These are phyloP conservation scores for Periconia sp. DNA, from an alignment of 2,329 filamentous ascomycete species.

Conservation along the genomic window DNA sequence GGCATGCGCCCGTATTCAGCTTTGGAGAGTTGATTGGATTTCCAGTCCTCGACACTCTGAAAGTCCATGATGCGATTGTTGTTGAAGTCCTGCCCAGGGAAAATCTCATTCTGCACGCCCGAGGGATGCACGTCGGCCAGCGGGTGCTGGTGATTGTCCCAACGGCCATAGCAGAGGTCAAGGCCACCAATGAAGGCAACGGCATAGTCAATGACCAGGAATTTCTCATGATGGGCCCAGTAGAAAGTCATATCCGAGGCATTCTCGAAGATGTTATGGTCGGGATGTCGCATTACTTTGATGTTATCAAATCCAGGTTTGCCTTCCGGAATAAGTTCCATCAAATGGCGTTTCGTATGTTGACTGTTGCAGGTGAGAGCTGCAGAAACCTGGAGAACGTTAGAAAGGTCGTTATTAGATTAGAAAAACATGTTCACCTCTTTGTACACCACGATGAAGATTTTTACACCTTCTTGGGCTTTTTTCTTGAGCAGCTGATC, in stretches of 20 bases:
- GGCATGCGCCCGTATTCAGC: conserved; percentile 93
- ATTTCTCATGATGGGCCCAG: conserved; percentile 98
- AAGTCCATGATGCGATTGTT: conserved; percentile 98
- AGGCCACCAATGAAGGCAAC: conserved; percentile 92
- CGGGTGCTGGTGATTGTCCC: conserved; percentile 84
- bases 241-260: conserved; percentile 95
- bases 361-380: conserved; percentile 84
- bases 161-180: conserved; percentile 93
- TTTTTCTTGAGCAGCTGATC: conserved; percentile 85
- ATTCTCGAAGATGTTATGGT: conserved; percentile 94
- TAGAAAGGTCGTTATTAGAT: not conserved
- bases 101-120: conserved; percentile 79
- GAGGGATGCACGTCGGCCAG: conserved; percentile 86
- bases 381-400: conserved; percentile 35
- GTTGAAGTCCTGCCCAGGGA: conserved; percentile 96
- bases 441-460: conserved; percentile 90
- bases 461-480: conserved; percentile 91
- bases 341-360: conserved; percentile 86
- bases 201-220: conserved; percentile 90
- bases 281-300: conserved; percentile 82
- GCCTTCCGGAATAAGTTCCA: conserved; percentile 80
- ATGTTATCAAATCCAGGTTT: conserved; percentile 86
- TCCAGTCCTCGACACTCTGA: conserved; percentile 86
- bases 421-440: conserved; percentile 54
- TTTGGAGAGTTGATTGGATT: conserved; percentile 88